phyloP scores from a whole-genome alignment of 2,329 filamentous ascomycete genomes.

The Fusarium armeniacum region DNA sequence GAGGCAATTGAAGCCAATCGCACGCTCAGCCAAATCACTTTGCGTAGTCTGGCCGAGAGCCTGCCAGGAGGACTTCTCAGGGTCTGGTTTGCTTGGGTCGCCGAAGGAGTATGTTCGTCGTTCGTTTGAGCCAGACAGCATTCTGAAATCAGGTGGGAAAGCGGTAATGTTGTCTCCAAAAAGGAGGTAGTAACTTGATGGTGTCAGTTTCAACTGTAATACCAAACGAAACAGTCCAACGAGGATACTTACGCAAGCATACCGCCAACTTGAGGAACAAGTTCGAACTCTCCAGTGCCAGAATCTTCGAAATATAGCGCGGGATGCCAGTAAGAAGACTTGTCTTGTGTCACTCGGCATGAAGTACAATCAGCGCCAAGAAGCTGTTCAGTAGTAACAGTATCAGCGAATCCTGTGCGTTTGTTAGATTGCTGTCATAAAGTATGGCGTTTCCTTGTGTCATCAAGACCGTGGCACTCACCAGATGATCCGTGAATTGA shows the following conservation, averaged over 20 bases:
- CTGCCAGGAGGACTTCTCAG: conserved; percentile 78
- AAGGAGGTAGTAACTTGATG: conserved; percentile 83
- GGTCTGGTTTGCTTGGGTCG: conserved; percentile 74
- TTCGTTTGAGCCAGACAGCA: conserved; percentile 81
- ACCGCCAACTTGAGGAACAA: conserved; percentile 82
- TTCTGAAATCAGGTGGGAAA: conserved; percentile 83
- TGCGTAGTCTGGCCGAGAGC: conserved; percentile 74
- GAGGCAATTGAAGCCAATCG: conserved; percentile 94
- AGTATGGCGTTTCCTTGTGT: background rate
- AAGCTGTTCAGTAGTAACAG: conserved; percentile 70
- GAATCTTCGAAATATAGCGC: conserved; percentile 80
- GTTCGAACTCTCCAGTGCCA: conserved; percentile 73
- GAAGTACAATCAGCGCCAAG: conserved; percentile 78
- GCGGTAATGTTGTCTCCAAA: conserved; percentile 74
- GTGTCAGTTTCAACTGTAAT: conserved; percentile 15
- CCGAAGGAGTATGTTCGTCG: conserved; percentile 79
- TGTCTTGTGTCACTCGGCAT: conserved; percentile 83
- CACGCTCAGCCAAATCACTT: conserved; percentile 79
- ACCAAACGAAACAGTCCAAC: background rate
- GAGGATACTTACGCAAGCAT: conserved; percentile 80
- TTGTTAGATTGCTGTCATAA: conserved; percentile 34
- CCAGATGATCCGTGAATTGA: conserved; percentile 81
- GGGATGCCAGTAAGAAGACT: conserved; percentile 91
- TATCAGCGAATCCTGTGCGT: conserved; percentile 72
- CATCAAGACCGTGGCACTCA: conserved; percentile 61